These are phyloP conservation scores for Pulveroboletus sp. DNA, from an alignment of 768 basidiomycete genomes.

Conservation along the genomic window DNA sequence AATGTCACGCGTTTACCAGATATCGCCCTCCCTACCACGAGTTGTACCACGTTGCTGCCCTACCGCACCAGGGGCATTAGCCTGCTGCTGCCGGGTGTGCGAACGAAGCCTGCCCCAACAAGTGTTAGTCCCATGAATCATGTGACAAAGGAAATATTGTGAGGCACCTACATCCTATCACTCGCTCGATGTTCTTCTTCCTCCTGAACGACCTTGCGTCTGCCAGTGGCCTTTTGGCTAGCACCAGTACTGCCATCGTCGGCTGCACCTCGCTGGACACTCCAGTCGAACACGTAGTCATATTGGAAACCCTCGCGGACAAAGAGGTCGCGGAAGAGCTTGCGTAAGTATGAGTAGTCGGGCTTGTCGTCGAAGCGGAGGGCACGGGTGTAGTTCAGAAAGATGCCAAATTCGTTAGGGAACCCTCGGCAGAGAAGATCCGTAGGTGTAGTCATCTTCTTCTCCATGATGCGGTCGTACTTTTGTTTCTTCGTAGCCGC, in stretches of 20 bases:
- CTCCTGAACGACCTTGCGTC: constrained; percentile 80
- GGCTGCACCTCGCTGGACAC: constrained; percentile 71
- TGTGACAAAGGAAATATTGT: constrained; percentile 12
- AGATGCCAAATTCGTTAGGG: constrained; percentile 99
- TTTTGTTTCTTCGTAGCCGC: constrained; percentile 99
- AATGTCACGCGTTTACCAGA: constrained; percentile 37
- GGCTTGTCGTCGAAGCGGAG: constrained; percentile 99
- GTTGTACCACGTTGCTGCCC: constrained; percentile 41
- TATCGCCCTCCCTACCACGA: constrained; percentile 41
- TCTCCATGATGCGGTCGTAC: constrained; percentile 99
- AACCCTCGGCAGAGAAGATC: constrained; percentile 98
- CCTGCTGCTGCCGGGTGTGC: constrained; percentile 76
- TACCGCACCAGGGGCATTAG: constrained; percentile 44
- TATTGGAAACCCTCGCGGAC: constrained; percentile 98
- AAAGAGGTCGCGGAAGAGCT: constrained; percentile 97
- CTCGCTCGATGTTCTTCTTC: constrained; percentile 80
- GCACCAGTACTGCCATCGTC: constrained; percentile 59
- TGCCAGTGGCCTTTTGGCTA: constrained; percentile 59
- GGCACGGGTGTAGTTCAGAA: constrained; percentile 98
- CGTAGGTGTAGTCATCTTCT: constrained; percentile 99
- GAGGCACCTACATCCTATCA: constrained; percentile 69
- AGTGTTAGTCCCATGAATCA: constrained; percentile 13
- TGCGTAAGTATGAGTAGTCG: constrained; percentile 98
- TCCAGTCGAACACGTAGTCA: constrained; percentile 99
- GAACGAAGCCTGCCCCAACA: constrained; percentile 65